Base-by-base conservation (phyloP, 371 early-diverging fungal species). In the Mortierella sp. region DNA sequence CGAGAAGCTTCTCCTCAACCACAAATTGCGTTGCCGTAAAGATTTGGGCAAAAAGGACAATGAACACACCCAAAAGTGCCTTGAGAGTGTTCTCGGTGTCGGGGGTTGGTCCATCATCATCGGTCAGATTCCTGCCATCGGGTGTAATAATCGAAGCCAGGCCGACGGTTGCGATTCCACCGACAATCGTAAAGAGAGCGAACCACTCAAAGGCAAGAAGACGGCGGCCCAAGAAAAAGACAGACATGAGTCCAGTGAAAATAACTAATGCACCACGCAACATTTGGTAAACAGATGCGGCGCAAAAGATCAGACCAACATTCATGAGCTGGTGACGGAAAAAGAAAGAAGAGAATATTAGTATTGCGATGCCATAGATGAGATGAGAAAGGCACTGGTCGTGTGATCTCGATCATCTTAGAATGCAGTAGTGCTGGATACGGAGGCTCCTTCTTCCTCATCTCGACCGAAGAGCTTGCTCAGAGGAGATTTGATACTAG, bases 241-340 rank as follows among this genome's bases (percentile, higher is more conserved):
- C 90, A 4, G 95, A 95, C 61, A 97, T 89, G 18, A 92, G 57
- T 18, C 96, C 98, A 14, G 97, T 95, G 68, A 97, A 97, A 51
- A 98, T 89, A 21, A 98, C 98, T 50, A 97, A 93, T 2, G 94
- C 92, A 15, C 98, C 98, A 28, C 98, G 91, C 37, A 98, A 87
- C 98, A 98, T 98, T 84, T 97, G 97, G 84, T 98, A 98, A 4
- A 97, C 91, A 11, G 95, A 95, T 1, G 98, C 97, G 11, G 96
- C 88, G 25, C 95, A 94, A 73, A 92, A 92, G 65, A 98, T 87
- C 64, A 98, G 84, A 7, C 98, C 98, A 12, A 96, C 94, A 77
- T 95, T 96, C 97, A 98, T 96, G n/a, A 94, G 75, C 85, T 89
- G 68, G 19, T 56, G 29, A 23, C 19, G 2, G 9, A 60, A 19